phyloP scores from a whole-genome alignment of 2,329 filamentous ascomycete genomes.

The Aureobasidium sp. region DNA sequence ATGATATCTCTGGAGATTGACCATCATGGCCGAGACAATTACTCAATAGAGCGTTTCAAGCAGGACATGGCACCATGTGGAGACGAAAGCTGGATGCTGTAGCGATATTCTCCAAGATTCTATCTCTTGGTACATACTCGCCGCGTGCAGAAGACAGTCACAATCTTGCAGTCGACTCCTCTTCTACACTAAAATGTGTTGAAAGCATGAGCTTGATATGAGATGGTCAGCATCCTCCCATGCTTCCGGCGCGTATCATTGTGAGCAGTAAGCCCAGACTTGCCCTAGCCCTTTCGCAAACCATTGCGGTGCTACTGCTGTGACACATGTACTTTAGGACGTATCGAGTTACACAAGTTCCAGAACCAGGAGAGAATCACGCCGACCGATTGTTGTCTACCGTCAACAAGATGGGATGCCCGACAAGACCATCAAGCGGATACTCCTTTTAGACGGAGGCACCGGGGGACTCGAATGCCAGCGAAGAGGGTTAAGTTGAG shows the following conservation, averaged over 20 bases:
- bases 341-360: constrained; percentile 19
- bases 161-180: too few species aligned
- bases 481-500: constrained; percentile 30
- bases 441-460: constrained; percentile 23
- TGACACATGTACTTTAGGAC: constrained; percentile 28
- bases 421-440: constrained; percentile 33
- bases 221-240: too few species aligned
- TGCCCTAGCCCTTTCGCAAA: constrained; percentile 18
- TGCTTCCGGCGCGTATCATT: constrained; percentile 16
- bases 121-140: too few species aligned
- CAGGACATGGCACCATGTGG: too few species aligned
- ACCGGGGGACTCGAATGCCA: constrained; percentile 26
- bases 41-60: too few species aligned
- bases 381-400: constrained; percentile 17
- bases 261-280: background rate
- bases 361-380: background rate
- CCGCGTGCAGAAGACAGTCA: too few species aligned
- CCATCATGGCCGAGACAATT: too few species aligned
- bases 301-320: constrained; percentile 33
- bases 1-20: too few species aligned
- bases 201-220: too few species aligned
- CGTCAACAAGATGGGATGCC: constrained; percentile 33
- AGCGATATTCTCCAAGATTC: too few species aligned
- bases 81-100: too few species aligned
- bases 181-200: too few species aligned